A percentile compares a stretch with the other conserved stretches of the same genome.
Evolutionary conservation across 176 grass and related monocot genomes (phyloP).

Genomic region (Phragmites australis): DNA sequence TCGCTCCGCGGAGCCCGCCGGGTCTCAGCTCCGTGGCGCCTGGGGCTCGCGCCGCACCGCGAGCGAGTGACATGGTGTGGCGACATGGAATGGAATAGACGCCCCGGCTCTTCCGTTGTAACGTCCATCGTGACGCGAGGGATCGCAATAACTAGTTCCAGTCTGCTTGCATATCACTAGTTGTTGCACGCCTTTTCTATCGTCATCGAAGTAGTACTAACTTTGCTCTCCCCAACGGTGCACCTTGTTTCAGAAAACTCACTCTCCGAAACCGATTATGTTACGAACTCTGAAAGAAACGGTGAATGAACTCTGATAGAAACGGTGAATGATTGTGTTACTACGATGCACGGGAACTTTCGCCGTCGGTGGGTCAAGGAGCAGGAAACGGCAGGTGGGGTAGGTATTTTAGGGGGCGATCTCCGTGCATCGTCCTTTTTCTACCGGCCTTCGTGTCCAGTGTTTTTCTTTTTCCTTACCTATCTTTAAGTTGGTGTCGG

Average conservation of each 20-base stretch:
- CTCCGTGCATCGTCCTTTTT: conserved; percentile 22
- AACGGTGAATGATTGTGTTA: too few species aligned
- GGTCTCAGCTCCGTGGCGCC: not conserved
- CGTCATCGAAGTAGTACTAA: not conserved
- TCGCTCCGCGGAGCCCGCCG: not conserved
- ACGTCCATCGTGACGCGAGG: conserved; percentile 6
- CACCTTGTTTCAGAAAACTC: not conserved
- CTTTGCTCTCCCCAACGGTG: not conserved
- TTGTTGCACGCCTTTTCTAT: not conserved
- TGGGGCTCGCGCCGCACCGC: not conserved
- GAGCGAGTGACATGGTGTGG: not conserved
- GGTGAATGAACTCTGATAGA: too few species aligned
- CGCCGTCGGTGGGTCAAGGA: not conserved
- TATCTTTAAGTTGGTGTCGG: conserved; percentile 29
- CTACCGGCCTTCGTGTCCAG: conserved; percentile 24
- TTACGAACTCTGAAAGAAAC: not conserved
- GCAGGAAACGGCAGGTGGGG: not conserved
- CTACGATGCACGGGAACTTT: not conserved
- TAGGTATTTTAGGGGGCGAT: not conserved
- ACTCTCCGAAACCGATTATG: not conserved
- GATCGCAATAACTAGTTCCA: not conserved
- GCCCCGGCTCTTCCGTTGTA: not conserved
- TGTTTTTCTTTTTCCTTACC: not conserved
- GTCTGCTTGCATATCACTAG: not conserved
- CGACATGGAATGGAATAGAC: not conserved